Evolutionary conservation across 176 grass and related monocot genomes (phyloP), one percentile per base, ranked within the genome.

Genomic region (Aechmea fasciata): DNA sequence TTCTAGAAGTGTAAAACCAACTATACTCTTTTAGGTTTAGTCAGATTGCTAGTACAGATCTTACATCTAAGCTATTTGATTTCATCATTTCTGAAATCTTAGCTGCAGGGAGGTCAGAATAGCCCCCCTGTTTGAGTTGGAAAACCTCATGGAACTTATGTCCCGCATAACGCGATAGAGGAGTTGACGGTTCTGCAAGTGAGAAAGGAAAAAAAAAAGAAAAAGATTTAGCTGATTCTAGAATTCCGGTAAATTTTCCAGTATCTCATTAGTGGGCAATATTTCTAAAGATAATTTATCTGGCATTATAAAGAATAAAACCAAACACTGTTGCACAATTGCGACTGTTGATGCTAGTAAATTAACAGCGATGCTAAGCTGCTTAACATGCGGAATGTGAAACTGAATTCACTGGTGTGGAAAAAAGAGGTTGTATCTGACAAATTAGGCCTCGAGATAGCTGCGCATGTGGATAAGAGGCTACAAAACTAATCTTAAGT

Each of bases 1-100:
- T 74, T 6, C 13, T 19, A 2, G 66, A 76, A 68, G 52, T 57
- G n/a, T 6, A 13, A 61, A 68, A 17, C 10, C 63, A 48, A 4
- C 33, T 12, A 73, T 49, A 71, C 65, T 19, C 29, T 50, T 11
- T 3, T 10, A 76, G 8, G 25, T 41, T 13, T 4, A 10, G 3
- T 51, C 23, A 66, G 14, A 65, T 49, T 63, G 29, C 11, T 79
- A 54, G 25, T 3, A 41, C 4, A 13, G 49, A 33, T 64, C 84
- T 91, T 84, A 91, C 88, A 65, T 91, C 79, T 75, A 87, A 77
- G 79, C 79, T 84, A 50, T 74, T 87, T 29, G 79, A 87, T 80
- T 91, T 87, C 72, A 91, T 79, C 69, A 91, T 87, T 49, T 87
- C 88, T 24, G 74, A 84, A 80, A 87, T 82, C 81, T 87, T 91